Conservation (phyloP, 306 rosid genomes). For the Glycyrrhiza uralensis region DNA sequence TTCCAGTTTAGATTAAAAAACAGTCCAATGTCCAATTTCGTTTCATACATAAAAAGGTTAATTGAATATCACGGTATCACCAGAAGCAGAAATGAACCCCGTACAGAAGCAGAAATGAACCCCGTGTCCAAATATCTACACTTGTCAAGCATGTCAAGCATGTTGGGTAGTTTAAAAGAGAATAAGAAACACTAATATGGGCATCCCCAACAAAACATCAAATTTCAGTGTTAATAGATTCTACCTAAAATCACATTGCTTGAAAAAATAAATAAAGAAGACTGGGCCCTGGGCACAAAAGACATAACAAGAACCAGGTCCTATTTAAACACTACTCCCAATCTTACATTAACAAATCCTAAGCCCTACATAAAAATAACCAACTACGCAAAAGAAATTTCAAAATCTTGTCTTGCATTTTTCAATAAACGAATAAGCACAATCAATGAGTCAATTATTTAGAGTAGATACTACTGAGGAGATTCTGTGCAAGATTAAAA, state of each 20-base stretch:
- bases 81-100: background rate
- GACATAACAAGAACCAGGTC: background rate
- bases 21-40: background rate
- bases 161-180: background rate
- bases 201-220: background rate
- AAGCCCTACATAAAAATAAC: background rate
- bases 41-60: background rate
- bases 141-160: background rate
- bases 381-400: background rate
- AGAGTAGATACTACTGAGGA: background rate
- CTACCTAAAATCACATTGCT: background rate
- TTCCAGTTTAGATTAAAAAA: slow-evolving; percentile 1
- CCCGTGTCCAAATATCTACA: background rate
- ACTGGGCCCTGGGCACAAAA: background rate
- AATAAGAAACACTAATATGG: background rate
- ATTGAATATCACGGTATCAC: too few relatives aligned
- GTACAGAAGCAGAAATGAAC: background rate
- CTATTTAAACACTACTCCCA: background rate
- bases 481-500: background rate
- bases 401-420: background rate
- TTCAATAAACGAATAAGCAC: background rate
- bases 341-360: background rate
- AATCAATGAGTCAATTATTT: background rate
- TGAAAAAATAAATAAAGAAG: background rate
- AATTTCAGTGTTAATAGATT: background rate